Conservation (phyloP, 192 early-diverging fungal species). For the Umbelopsis sp. region DNA sequence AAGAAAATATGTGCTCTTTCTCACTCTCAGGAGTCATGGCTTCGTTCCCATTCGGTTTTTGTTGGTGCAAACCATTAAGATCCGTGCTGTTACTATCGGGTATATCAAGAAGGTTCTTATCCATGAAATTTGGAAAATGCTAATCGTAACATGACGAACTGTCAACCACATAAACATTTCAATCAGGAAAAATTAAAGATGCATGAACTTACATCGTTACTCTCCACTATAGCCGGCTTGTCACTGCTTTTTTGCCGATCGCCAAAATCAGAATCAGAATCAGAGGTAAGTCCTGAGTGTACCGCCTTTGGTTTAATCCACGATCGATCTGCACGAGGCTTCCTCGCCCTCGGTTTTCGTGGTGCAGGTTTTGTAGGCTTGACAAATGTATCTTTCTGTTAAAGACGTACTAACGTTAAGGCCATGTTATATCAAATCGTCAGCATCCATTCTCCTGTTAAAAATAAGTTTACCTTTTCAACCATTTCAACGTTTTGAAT, state of each 20-base stretch:
- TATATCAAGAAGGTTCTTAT: neutral
- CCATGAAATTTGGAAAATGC: conserved; percentile 1
- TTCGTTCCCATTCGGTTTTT: neutral
- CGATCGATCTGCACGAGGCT: conserved; percentile 11
- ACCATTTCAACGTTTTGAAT: neutral
- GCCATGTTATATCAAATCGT: neutral
- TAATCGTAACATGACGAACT: neutral
- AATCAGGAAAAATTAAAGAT: neutral
- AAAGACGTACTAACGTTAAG: neutral
- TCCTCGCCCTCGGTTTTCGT: neutral
- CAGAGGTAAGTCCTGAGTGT: conserved; percentile 3
- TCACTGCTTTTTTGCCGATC: conserved; percentile 2
- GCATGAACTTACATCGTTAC: neutral
- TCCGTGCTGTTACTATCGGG: neutral
- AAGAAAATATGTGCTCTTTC: neutral
- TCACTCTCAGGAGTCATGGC: neutral
- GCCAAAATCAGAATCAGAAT: neutral
- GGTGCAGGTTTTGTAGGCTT: conserved; percentile 4
- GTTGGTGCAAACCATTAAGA: neutral
- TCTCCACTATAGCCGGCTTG: neutral
- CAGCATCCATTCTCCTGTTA: neutral
- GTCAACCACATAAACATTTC: neutral
- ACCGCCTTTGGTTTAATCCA: conserved; percentile 14
- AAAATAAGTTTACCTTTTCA: neutral
- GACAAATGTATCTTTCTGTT: conserved; percentile 1